A percentile compares a stretch with the other conserved stretches of the same genome.
Conservation (phyloP, 371 early-diverging fungal genomes). For the Mortierella sp. region DNA sequence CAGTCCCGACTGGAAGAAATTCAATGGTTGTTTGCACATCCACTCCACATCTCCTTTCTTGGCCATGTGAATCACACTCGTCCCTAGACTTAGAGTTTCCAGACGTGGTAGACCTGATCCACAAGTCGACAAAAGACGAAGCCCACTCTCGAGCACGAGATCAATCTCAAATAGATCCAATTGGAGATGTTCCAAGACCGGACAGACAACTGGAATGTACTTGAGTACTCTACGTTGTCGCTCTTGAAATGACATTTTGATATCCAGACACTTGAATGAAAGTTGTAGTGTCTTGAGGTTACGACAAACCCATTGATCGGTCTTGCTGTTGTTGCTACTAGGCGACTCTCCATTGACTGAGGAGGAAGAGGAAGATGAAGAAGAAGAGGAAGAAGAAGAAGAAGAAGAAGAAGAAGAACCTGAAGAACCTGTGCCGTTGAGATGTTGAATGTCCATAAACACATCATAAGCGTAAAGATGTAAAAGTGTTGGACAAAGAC, state of each 20-base stretch:
- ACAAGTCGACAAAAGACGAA: not conserved
- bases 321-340: no score
- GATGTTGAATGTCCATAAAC: slow-evolving; percentile 10
- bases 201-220: slow-evolving; percentile 6
- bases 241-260: no score
- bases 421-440: not conserved
- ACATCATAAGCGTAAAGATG: slow-evolving; percentile 1
- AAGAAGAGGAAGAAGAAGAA: no score
- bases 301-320: not conserved
- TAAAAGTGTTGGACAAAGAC: slow-evolving; percentile 6
- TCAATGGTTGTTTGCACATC: not conserved
- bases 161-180: not conserved
- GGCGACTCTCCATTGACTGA: no score
- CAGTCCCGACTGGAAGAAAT: not conserved
- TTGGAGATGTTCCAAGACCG: not conserved
- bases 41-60: slow-evolving; percentile 7
- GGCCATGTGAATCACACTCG: not conserved
- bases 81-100: slow-evolving; percentile 2
- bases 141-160: not conserved
- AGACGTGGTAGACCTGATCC: slow-evolving; percentile 5
- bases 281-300: slow-evolving; percentile 8
- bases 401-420: no score
- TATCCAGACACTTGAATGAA: slow-evolving; percentile 1
- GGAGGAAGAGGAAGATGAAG: no score
- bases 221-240: slow-evolving; percentile 4